Percentiles rank a stretch among this genome's conserved stretches.
Evolutionary conservation across 129 eudicot genomes (phyloP).

Genomic region (Saussurea involucrata): DNA sequence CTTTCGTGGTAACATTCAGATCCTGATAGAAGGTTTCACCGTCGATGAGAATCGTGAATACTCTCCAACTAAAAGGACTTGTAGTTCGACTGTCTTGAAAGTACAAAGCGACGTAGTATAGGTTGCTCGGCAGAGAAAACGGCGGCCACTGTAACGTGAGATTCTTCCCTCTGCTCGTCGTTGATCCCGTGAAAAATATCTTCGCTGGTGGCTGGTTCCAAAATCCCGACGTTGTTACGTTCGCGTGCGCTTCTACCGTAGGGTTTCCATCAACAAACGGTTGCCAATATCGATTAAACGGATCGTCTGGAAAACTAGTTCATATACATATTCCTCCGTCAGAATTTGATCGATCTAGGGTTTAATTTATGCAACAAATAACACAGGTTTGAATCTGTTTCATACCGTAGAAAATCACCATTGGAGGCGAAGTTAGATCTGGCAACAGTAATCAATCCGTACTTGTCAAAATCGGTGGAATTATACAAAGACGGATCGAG

Average conservation of each 20-base stretch:
- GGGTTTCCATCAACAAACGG: conserved; percentile 52
- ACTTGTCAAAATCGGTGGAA: conserved; percentile 49
- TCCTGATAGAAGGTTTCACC: conserved; percentile 45
- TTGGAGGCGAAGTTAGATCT: conserved; percentile 52
- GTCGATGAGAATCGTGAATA: conserved; percentile 53
- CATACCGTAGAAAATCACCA: conserved; percentile 56
- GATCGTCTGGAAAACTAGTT: conserved; percentile 87
- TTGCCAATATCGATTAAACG: conserved; percentile 72
- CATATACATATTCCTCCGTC: conserved; percentile 7
- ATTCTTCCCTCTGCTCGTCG: conserved; percentile 69
- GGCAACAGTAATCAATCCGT: conserved; percentile 60
- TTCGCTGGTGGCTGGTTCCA: conserved; percentile 85
- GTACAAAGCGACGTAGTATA: conserved; percentile 72
- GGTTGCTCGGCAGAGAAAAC: conserved; percentile 50
- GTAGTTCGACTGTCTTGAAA: conserved; percentile 73
- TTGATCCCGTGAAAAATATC: conserved; percentile 56
- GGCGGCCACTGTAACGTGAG: conserved; percentile 70
- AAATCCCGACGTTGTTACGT: conserved; percentile 51
- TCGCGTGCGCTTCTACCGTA: conserved; percentile 41
- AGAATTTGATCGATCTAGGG: background rate
- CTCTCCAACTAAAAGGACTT: conserved; percentile 78
- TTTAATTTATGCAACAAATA: background rate
- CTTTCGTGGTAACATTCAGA: conserved; percentile 57
- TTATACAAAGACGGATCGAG: conserved; percentile 61
- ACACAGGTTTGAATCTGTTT: background rate